Evolutionary conservation across 305 asterid genomes (phyloP), one percentile per base, ranked within the genome.

Genomic region (Rubia balearica): DNA sequence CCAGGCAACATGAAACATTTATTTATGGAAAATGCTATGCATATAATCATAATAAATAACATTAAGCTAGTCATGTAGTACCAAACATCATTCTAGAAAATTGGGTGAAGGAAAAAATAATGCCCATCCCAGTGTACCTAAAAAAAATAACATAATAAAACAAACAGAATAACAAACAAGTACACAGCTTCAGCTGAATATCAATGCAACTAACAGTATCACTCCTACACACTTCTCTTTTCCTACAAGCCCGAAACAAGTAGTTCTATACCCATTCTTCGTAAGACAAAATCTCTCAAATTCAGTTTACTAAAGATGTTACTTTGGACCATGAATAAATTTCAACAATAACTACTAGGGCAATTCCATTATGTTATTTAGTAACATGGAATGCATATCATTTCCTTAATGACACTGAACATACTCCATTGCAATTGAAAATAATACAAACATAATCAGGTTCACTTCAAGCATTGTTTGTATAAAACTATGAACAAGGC

Each of bases 1-100:
- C 46, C 3, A 11, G 66, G 43, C 66, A 70, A 72, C 36, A 48
- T 51, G 16, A 49, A 6, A 21, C 61, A 51, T 41, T 56, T 65
- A 53, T 22, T 21, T 62, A 68, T 22, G 33, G 21, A 8, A 7
- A 17, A 13, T 10, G 10, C 42, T 3, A 1, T n/a, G 59, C 72
- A 13, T 17, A 24, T 55, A 4, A 42, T 40, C 53, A 16, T 12
- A 49, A 10, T 5, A 55, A 46, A 40, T 30, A 22, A 65, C 40
- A 43, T 2, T 22, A 13, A 16, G 51, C 22, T n/a, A 27, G 33
- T 45, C 27, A 62, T 33, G 69, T 38, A 62, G 21, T 69, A 63
- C 64, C 38, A 51, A 19, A 7, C 61, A 38, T 19, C 42, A 51
- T 30, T 53, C 27, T 13, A 6, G 43, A 1, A 5, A 53, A 65